Base-by-base conservation (phyloP, 345 rosid species). In the Laguncularia racemosa region DNA sequence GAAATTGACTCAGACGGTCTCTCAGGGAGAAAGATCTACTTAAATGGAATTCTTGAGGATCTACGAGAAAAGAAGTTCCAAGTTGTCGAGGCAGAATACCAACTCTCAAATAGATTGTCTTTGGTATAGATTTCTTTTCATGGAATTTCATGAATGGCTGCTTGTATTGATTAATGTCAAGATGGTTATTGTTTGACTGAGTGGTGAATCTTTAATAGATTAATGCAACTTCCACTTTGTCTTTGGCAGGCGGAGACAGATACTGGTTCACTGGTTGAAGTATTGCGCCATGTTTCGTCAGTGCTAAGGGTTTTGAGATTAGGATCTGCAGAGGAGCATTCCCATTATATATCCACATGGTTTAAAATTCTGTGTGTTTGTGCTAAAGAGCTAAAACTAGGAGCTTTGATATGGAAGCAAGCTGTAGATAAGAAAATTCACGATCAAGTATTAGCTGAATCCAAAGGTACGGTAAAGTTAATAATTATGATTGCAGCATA, bases 341-440 rank as follows among this genome's bases (percentile, higher is more conserved):
- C 59, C 16, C 57, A 52, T 23, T 89, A 84, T 67, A 71, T 76
- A 54, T 84, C 85, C 44, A 63, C 81, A 0, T 93, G 99, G 99
- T 75, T 63, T 12, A 67, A 40, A 50, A 76, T 93, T 62, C 62
- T 84, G 62, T 76, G 81, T 10, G 50, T 71, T 50, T 93, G 99
- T 75, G 76, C 70, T 56, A 75, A 58, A 63, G 99, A 87, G 80
- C 75, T 93, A 72, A 75, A 64, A 60, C 92, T 85, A 44, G 99
- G 96, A 69, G 74, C 85, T 59, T 67, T 62, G 15, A 78, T 90
- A 55, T 93, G 99, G 99, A 79, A 73, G 65, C 81, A 80, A 57
- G 73, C 80, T 63, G 52, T 71, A 18, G 57, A 75, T 61, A 72
- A 82, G 56, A 70, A 78, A 67, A 52, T 85, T 57, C 80, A 68